Percentiles rank a stretch among this genome's conserved stretches.
Conservation (phyloP, 768 basidiomycete species). For the Russula earlei region DNA sequence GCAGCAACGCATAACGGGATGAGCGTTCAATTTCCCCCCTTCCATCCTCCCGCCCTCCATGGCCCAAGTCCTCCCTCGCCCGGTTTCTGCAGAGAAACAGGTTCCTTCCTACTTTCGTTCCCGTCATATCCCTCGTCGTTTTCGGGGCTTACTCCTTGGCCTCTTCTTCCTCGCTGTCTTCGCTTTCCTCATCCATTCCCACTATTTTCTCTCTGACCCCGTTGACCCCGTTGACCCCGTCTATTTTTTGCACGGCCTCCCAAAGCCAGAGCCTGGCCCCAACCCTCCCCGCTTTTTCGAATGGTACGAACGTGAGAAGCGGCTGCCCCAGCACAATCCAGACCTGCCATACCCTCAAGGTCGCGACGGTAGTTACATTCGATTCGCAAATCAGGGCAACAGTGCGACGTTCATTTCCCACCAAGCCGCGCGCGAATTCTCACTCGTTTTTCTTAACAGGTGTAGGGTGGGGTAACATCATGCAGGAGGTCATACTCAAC, state of each 20-base stretch:
- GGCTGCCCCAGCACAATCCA: conserved; percentile 11
- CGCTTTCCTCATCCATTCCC: background rate
- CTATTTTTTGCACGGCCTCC: background rate
- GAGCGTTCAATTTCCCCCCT: too few relatives aligned
- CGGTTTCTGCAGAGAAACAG: too few relatives aligned
- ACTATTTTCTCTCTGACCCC: too few relatives aligned
- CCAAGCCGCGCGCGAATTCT: background rate
- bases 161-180: background rate
- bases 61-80: background rate
- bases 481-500: conserved; percentile 50
- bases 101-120: too few relatives aligned
- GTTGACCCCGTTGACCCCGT: background rate
- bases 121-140: background rate
- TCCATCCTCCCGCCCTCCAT: too few relatives aligned
- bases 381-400: conserved; percentile 10
- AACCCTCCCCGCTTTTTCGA: conserved; percentile 5
- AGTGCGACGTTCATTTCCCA: background rate
- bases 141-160: background rate
- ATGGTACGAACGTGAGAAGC: conserved; percentile 6
- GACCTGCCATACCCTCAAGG: conserved; percentile 15
- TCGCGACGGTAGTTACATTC: conserved; percentile 13
- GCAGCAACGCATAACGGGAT: too few relatives aligned
- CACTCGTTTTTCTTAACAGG: conserved; percentile 23
- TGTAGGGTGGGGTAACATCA: conserved; percentile 52
- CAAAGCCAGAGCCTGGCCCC: background rate